phyloP scores from a whole-genome alignment of 1,284 basidiomycete species.

The Cutaneotrichosporon cavernicola region DNA sequence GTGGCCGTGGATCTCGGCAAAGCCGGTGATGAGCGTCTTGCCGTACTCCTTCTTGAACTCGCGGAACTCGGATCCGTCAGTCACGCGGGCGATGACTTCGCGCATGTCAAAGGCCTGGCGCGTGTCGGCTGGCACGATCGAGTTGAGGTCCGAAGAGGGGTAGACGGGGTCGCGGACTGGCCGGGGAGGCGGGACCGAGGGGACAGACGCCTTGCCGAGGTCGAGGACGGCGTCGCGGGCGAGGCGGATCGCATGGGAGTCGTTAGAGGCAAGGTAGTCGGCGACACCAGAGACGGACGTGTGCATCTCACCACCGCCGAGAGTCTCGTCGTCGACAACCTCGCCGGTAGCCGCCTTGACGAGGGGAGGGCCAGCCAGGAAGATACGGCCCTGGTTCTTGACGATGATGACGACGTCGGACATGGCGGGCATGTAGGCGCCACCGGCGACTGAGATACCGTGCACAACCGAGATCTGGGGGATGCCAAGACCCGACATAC shows the following conservation, averaged over 20 bases:
- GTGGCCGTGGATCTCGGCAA: slow-evolving; percentile 84
- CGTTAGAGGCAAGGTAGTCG: slow-evolving; percentile 84
- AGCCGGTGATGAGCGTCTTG: slow-evolving; percentile 85
- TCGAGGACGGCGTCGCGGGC: slow-evolving; percentile 78
- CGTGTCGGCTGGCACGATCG: slow-evolving; percentile 85
- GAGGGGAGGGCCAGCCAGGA: slow-evolving; percentile 91
- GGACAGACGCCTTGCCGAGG: slow-evolving; percentile 57
- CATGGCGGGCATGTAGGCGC: slow-evolving; percentile 88
- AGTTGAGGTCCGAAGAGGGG: slow-evolving; percentile 75
- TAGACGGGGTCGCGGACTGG: slow-evolving; percentile 64
- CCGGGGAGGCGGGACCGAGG: slow-evolving; percentile 16
- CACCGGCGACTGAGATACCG: slow-evolving; percentile 82
- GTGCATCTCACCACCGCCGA: slow-evolving; percentile 83
- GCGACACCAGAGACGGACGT: slow-evolving; percentile 90
- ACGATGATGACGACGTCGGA: slow-evolving; percentile 95
- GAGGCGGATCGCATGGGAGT: slow-evolving; percentile 82
- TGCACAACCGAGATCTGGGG: slow-evolving; percentile 92
- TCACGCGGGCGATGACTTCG: slow-evolving; percentile 85
- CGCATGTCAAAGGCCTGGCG: slow-evolving; percentile 88
- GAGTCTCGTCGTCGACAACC: slow-evolving; percentile 80
- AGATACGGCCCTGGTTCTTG: slow-evolving; percentile 83
- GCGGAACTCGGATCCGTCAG: slow-evolving; percentile 86
- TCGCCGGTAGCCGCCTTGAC: slow-evolving; percentile 95
- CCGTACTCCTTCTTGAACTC: slow-evolving; percentile 97
- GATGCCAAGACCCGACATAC: slow-evolving; percentile 79